Evolutionary conservation across 2,329 filamentous ascomycete genomes (phyloP), one percentile per base, ranked within the genome.

Genomic region (Botrytis byssoidea): DNA sequence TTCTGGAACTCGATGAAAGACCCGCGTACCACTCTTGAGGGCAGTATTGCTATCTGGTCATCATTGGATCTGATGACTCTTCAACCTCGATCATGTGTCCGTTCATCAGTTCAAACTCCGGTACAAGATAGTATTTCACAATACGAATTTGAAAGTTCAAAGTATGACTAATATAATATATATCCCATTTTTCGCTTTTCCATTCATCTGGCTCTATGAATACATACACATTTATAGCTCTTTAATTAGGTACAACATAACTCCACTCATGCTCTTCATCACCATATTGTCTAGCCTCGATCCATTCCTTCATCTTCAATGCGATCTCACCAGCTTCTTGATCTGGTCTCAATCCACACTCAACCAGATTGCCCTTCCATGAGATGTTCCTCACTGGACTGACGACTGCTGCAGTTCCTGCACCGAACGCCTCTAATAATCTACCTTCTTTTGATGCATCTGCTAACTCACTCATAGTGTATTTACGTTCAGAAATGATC

Each of bases 231-330:
- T 37, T 60, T 32, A 61, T 42, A 46, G 9, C 5, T 40, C 35
- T 29, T 64, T 79, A 75, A 70, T 76, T 40, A 61, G 78, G 78
- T 18, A 81, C 78, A 71, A 80, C 77, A 79, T 90, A 91, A 87
- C 95, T 98, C 96, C 96, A 99, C 77, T 91, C 88, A 82, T 98
- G 94, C 82, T 93, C 89, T 83, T 95, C 92, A 77, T 98, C 95
- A 76, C 96, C 96, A 82, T 98, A 98, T 85, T 98, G 95, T 78
- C 97, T 95, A 42, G 86, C 91, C 85, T 97, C 95, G 76, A 99
- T 98, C 96, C 96, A 99, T 79, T 92, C 89, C 89, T 97, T 97
- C 91, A 99, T 95, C 83, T 89, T 89, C 79, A 90, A 85, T 16
- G 96, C 92, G 80, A 98, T 87, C 81, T 95, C 92, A 61, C 96